Base-by-base conservation (phyloP, 768 basidiomycete genomes). In the Trichaptum fuscoviolaceum region DNA sequence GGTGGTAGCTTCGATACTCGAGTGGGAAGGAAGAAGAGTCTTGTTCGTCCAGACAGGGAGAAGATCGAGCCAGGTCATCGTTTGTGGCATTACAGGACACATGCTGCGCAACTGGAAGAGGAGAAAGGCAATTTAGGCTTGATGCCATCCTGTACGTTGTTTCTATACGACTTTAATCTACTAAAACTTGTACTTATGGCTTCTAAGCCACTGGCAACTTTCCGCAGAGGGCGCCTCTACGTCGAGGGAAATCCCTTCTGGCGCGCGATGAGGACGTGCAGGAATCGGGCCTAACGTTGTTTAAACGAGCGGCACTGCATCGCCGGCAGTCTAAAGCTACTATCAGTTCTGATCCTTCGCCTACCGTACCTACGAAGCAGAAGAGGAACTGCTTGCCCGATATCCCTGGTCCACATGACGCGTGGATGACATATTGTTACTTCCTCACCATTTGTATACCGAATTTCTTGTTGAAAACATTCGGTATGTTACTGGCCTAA, bases 341-440 rank as follows among this genome's bases (percentile, higher is more conserved):
- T 26, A 77, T 85, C 35, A 65, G 82, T 23, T 71, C 80, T 20
- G 72, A 77, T 62, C 77, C 82, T 63, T 70, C 78, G 72, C 80
- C 63, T 66, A 75, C 58, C 67, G 77, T 20, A 20, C 42, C 42
- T 76, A 80, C 62, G 68, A 76, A 68, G 74, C 42, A 78, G 70
- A 70, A 79, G 75, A 65, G 81, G 82, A 20, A 20, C 20, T 91
- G 88, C 67, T 85, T 92, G 72, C 87, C 86, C 63, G 87, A 89
- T 67, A 87, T 88, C 67, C 94, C 95, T 57, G 95, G 96, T 15
- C 96, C 96, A 17, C 89, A 95, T 70, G 90, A 95, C 63, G 86
- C 88, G 26, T 99, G 95, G 95, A 96, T 97, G 89, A 87, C 91
- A 67, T 99, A 95, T 77, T 97, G 92, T 77, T 88, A 88, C 76